phyloP scores from a whole-genome alignment of 352 stramenopile species.

The Pelagophyceae sp. region DNA sequence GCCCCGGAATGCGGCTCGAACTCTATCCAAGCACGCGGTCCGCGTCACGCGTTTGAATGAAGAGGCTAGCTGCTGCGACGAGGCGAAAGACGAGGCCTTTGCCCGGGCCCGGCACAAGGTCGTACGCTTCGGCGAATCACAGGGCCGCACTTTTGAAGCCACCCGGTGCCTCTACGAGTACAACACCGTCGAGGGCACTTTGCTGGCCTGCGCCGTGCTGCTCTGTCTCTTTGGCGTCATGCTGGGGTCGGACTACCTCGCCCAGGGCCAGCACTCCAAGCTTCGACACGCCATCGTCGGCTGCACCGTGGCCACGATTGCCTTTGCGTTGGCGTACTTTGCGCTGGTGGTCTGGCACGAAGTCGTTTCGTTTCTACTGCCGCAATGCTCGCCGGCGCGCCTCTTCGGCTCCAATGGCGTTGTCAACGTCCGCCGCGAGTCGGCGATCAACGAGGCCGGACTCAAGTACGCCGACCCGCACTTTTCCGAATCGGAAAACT shows the following conservation, averaged over 20 bases:
- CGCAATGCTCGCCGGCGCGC: no score
- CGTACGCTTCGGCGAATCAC: neutral
- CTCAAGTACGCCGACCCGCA: no score
- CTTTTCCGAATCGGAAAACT: no score
- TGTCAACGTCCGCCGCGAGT: no score
- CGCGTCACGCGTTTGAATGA: neutral
- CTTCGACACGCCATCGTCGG: slow-evolving; percentile 1
- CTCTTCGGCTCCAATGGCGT: no score
- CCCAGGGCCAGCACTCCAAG: neutral
- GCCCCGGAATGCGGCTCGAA: slow-evolving; percentile 46
- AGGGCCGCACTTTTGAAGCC: neutral
- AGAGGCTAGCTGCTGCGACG: neutral
- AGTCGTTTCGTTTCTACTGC: slow-evolving; percentile 21
- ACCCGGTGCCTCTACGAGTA: slow-evolving; percentile 33
- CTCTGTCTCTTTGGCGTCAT: slow-evolving; percentile 33
- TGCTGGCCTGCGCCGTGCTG: slow-evolving; percentile 29
- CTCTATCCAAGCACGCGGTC: slow-evolving; percentile 36
- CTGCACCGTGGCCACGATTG: slow-evolving; percentile 17
- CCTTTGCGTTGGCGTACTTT: slow-evolving; percentile 19
- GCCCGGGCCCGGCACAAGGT: neutral
- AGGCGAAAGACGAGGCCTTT: neutral
- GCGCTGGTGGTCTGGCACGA: slow-evolving; percentile 23
- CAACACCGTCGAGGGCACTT: slow-evolving; percentile 34
- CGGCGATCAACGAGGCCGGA: no score
- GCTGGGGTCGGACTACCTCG: slow-evolving; percentile 33